Evolutionary conservation across 306 rosid genomes (phyloP).

Genomic region (Fragaria ananassa): DNA sequence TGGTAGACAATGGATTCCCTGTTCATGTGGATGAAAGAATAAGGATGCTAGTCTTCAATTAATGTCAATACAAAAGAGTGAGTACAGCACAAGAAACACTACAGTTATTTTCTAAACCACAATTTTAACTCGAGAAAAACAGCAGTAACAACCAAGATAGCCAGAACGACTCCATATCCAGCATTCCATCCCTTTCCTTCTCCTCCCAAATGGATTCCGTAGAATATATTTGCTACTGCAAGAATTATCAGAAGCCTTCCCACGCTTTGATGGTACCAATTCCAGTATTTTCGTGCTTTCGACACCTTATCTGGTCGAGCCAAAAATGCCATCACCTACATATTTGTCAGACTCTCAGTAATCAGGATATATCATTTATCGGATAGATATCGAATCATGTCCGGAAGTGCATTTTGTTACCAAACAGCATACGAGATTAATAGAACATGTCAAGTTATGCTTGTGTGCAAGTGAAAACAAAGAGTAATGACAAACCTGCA

Average conservation of each 20-base stretch:
- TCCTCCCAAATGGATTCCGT: slow-evolving; percentile 58
- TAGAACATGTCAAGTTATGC: background rate
- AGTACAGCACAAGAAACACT: background rate
- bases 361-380: background rate
- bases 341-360: background rate
- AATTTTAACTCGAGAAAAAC: slow-evolving; percentile 45
- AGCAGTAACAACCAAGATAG: slow-evolving; percentile 41
- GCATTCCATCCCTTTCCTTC: slow-evolving; percentile 52
- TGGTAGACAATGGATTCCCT: background rate
- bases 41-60: background rate
- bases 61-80: background rate
- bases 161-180: slow-evolving; percentile 57
- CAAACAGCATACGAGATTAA: background rate
- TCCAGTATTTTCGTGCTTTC: slow-evolving; percentile 68
- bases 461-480: background rate
- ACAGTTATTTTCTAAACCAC: slow-evolving; percentile 29
- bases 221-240: slow-evolving; percentile 67
- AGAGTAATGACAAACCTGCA: slow-evolving; percentile 52
- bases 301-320: slow-evolving; percentile 55
- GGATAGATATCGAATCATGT: background rate
- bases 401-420: background rate
- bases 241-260: slow-evolving; percentile 59
- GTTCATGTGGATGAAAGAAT: background rate
- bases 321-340: slow-evolving; percentile 60
- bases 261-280: slow-evolving; percentile 53